Evolutionary conservation across 768 basidiomycete species (phyloP).

Genomic region (Amanita fuliginea): DNA sequence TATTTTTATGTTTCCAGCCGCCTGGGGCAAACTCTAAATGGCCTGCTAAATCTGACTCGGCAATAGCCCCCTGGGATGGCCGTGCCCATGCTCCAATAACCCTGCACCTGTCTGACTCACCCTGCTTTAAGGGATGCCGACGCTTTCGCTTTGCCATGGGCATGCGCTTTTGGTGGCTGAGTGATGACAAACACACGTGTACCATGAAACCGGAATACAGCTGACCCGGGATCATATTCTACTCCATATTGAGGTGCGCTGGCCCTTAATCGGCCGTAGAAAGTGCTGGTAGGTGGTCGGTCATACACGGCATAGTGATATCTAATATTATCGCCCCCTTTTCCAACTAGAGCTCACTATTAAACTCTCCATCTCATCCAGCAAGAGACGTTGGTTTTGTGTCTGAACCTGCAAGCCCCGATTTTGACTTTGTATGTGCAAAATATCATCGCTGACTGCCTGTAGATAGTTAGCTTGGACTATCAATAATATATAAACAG

Average conservation of each 20-base stretch:
- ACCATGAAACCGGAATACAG: not conserved
- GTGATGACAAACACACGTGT: not conserved
- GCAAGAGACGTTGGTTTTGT: constrained; percentile 81
- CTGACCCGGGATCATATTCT: no score
- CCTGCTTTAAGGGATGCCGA: not conserved
- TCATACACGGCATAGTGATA: no score
- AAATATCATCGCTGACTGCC: constrained; percentile 94
- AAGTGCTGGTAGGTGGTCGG: not conserved
- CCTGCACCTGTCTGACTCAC: not conserved
- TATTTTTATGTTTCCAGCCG: not conserved
- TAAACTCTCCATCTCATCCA: constrained; percentile 80
- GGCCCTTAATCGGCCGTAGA: not conserved
- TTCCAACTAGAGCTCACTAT: constrained; percentile 36
- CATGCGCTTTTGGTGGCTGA: not conserved
- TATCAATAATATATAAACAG: not conserved
- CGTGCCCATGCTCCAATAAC: not conserved
- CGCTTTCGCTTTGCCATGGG: not conserved
- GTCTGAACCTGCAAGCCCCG: constrained; percentile 95
- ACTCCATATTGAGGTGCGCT: no score
- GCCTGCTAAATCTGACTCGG: not conserved
- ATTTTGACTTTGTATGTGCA: constrained; percentile 92
- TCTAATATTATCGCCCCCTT: not conserved
- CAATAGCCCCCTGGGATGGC: not conserved
- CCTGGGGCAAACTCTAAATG: not conserved
- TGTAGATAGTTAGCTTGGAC: constrained; percentile 18